Evolutionary conservation across 139 green algal genomes (phyloP), one percentile per base, ranked within the genome.

Genomic region (Trebouxia sp.): DNA sequence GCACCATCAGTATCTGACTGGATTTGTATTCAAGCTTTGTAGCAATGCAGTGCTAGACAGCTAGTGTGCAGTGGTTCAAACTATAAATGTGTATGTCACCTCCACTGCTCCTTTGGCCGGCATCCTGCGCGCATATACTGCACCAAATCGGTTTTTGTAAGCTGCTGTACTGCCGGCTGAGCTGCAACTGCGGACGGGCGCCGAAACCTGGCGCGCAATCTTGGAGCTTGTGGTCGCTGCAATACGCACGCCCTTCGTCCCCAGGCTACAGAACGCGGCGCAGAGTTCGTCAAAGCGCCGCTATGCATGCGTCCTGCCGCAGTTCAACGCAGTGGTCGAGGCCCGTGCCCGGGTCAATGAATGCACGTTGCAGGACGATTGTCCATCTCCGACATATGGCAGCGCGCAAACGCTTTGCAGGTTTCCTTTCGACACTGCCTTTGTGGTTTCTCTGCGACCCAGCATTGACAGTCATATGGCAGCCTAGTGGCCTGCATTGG

Each of bases 61-160:
- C 17, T n/a, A 55, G 72, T 45, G 11, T 20, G 9, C 6, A 3
- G 28, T n/a, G 43, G 45, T 51, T 39, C 14, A 24, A 32, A 32
- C 11, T n/a, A 69, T 24, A 2, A 69, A 15, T 6, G 14, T 69
- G 56, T 20, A 66, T 22, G 85, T 20, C 74, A 95, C 92, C 93
- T 90, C 91, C 91, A 97, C 51, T 91, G 47, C n/a, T 87, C 78
- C 3, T 82, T 84, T 1, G 96, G 90, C 75, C 93, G 97, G 84
- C 93, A 98, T 8, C 96, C 96, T 2, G 85, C 89, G 1, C 58
- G 80, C 0, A 99, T 58, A 75, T 95, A 96, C 0, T 84, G 51
- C 4, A 98, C 86, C 1, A 98, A 80, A 26, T 98, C 93, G 32
- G 95, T 85, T 45, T 94, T 93, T 53, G n/a, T 84, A 51, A 24